Base-by-base conservation (phyloP, 345 rosid species). In the Gossypium longicalyx region DNA sequence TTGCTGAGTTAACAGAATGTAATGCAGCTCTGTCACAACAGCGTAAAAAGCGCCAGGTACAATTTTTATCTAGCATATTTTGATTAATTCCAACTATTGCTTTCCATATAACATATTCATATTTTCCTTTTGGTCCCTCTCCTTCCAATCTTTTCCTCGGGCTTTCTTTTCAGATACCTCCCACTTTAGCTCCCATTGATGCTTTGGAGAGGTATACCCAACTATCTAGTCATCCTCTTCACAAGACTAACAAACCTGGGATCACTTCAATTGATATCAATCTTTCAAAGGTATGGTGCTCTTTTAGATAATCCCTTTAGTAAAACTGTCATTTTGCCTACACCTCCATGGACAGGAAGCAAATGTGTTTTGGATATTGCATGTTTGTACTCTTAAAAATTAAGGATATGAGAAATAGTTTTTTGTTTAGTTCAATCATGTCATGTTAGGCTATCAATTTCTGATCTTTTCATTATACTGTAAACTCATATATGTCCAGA, bases 151-250 rank as follows among this genome's bases (percentile, higher is more conserved):
- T 52, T 60, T 34, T 43, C 54, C 25, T 19, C 64, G 10, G 67
- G 25, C 43, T 81, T 72, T 41, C 45, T 67, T 29, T 80, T 44
- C 81, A 95, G 99, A 84, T 89, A 67, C 86, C 97, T 77, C 57
- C 93, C 76, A 77, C 97, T 16, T 80, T 93, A 85, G 93, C 94
- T 68, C 70, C 96, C 20, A 38, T 83, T 74, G 90, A 87, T 71
- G 89, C 81, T 75, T 57, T 95, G 80, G 94, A 90, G 93, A 88
- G 85, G 77, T 93, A 87, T 79, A 95, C 97, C 57, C 98, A 93
- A 83, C 89, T 95, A 71, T 88, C 96, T 45, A 93, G 98, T 86
- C 96, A 93, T 81, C 99, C 98, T 7, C 94, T 95, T 79, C 98
- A 91, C 82, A 89, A 91, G 82, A 87, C 97, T 53, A 91, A 73